Evolutionary conservation across 2,329 filamentous ascomycete genomes (phyloP), one percentile per base, ranked within the genome.

Genomic region (Exophiala sideris): DNA sequence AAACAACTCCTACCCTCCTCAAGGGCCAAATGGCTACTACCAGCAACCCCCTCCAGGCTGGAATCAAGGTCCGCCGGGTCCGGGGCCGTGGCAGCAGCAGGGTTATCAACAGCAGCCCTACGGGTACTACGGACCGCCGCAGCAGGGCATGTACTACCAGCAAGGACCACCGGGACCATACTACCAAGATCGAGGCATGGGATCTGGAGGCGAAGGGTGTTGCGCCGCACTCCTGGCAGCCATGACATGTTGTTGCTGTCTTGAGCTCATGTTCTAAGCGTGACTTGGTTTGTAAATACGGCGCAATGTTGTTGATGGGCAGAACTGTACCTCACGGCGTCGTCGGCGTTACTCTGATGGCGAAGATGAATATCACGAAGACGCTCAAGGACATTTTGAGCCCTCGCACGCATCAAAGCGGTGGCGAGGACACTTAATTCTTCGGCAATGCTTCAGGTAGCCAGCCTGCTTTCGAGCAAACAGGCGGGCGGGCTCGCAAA

Each of bases 201-300:
- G 67, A 58, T 61, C 66, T 5, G 67, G 55, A 2, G 64, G 68
- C 7, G 69, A 67, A 3, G 76, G 76, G 1, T 64, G 76, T 33
- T 68, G 74, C 35, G 71, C 71, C 3, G 76, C 70, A 12, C 59
- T 76, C 40, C 64, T 76, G 56, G 76, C 70, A 8, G 70, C 68
- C 50, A 58, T 78, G 65, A 76, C 77, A 35, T 78, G 76, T 62
- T 79, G 77, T 61, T 79, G 76, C 62, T 79, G 76, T 69, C 70
- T 79, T 67, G 76, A 79, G 59, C 70, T 75, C 56, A 64, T 79
- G 63, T 77, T 78, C 60, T 78, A 74, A 34, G 5, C 8, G 12
- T 12, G 9, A 10, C 16, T 35, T 35, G 7, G 49, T 32, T 32
- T 44, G 39, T 38, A 36, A 5, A 38, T 38, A 38, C 10, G 35